Evolutionary conservation across 257 asterid species (phyloP).

Genomic region (Solanum pimpinellifolium): DNA sequence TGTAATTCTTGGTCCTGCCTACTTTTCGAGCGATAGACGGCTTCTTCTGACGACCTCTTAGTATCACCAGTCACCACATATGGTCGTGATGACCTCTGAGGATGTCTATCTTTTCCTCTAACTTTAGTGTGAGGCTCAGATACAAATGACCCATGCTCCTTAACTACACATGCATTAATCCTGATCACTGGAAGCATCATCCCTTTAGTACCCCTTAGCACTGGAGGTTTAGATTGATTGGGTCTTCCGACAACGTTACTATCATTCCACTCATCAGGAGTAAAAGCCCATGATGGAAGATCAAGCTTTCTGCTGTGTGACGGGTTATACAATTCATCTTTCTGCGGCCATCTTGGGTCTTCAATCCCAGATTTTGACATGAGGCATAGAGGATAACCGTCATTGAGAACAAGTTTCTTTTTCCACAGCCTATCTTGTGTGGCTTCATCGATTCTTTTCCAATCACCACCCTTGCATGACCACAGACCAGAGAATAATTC

Average conservation of each 20-base stretch:
- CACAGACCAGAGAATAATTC: constrained; percentile 62
- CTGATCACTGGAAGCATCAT: constrained; percentile 81
- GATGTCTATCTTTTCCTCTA: constrained; percentile 57
- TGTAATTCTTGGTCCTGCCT: constrained; percentile 45
- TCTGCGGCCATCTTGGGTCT: constrained; percentile 81
- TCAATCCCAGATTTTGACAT: constrained; percentile 75
- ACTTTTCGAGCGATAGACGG: constrained; percentile 26
- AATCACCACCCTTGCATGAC: constrained; percentile 94
- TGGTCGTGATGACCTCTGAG: constrained; percentile 46
- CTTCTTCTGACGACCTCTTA: constrained; percentile 67
- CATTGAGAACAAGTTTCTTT: constrained; percentile 75
- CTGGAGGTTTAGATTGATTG: constrained; percentile 33
- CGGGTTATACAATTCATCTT: constrained; percentile 66
- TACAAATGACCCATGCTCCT: constrained; percentile 78
- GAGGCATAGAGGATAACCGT: constrained; percentile 85
- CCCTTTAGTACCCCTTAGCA: constrained; percentile 64
- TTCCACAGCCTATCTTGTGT: constrained; percentile 57
- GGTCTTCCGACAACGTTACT: constrained; percentile 27
- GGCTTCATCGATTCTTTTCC: constrained; percentile 85
- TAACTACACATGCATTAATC: constrained; percentile 96
- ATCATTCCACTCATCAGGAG: constrained; percentile 75
- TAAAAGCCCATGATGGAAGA: constrained; percentile 85
- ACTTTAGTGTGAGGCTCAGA: constrained; percentile 68
- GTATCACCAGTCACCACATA: constrained; percentile 45
- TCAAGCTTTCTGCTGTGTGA: constrained; percentile 75